Conservation (phyloP, 78 protist genomes). For the Dictyostelium brefeldianum region DNA sequence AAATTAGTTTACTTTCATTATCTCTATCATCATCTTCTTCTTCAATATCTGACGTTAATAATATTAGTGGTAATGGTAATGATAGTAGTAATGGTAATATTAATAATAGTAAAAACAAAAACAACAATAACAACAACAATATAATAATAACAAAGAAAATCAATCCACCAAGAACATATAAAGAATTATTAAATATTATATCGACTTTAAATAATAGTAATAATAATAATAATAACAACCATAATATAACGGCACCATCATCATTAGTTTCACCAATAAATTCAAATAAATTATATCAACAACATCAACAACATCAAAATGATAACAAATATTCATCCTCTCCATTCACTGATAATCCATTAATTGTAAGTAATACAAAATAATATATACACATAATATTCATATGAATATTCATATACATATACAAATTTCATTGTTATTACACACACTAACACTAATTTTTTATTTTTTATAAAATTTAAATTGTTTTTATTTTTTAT, state of each 20-base stretch:
- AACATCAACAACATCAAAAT: not conserved
- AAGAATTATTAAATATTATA: slow-evolving; percentile 19
- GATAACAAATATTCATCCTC: not conserved
- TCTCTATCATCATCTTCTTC: not conserved
- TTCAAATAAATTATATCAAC: not conserved
- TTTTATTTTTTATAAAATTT: slow-evolving; percentile 10
- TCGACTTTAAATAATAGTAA: not conserved
- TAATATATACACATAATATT: too few species aligned
- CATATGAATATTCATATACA: not conserved
- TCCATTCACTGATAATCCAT: slow-evolving; percentile 3
- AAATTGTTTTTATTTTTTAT: not conserved
- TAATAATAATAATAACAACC: not conserved
- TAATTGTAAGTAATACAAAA: not conserved
- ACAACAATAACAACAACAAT: not conserved
- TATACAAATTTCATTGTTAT: not conserved
- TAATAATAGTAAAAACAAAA: not conserved
- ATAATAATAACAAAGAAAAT: not conserved
- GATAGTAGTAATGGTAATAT: not conserved
- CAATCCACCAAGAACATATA: slow-evolving; percentile 58
- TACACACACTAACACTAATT: not conserved
- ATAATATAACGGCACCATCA: not conserved
- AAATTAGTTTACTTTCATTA: not conserved
- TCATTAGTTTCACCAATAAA: not conserved
- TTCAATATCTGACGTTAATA: not conserved
- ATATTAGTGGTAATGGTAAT: too few species aligned